A percentile compares a stretch with the other conserved stretches of the same genome.
phyloP scores from a whole-genome alignment of 306 rosid genomes.

The Arachis stenosperma region DNA sequence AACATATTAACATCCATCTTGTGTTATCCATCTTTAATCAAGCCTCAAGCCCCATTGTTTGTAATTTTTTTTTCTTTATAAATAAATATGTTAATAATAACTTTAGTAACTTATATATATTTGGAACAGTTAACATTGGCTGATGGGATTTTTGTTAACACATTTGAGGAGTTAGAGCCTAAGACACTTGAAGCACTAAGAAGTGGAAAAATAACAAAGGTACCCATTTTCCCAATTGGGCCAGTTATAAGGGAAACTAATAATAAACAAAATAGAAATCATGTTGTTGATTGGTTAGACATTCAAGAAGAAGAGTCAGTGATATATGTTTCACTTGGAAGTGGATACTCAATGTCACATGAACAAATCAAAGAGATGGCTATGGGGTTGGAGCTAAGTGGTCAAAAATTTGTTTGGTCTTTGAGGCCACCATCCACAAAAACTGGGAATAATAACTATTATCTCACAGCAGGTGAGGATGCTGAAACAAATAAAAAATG shows the following conservation, averaged over 20 bases:
- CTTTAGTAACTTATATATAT: too few species aligned
- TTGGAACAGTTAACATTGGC: background rate
- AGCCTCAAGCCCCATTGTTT: too few species aligned
- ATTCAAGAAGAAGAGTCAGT: background rate
- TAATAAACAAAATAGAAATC: background rate
- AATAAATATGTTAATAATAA: too few species aligned
- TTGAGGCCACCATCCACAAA: background rate
- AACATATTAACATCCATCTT: too few species aligned
- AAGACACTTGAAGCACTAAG: constrained; percentile 21
- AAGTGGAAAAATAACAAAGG: constrained; percentile 10
- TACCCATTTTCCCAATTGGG: background rate
- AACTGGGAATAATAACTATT: background rate
- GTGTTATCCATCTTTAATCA: too few species aligned
- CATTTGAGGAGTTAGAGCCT: constrained; percentile 6
- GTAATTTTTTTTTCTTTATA: too few species aligned
- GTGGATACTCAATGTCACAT: background rate
- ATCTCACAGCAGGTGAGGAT: background rate
- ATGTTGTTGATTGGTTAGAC: background rate
- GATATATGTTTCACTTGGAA: background rate
- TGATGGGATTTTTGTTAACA: constrained; percentile 16
- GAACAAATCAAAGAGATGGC: constrained; percentile 11
- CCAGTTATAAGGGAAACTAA: background rate
- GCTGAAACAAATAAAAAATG: too few species aligned
- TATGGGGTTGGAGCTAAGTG: background rate
- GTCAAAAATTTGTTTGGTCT: background rate